Conservation (phyloP, 2,329 filamentous ascomycete species). For the Aspergillus jensenii region DNA sequence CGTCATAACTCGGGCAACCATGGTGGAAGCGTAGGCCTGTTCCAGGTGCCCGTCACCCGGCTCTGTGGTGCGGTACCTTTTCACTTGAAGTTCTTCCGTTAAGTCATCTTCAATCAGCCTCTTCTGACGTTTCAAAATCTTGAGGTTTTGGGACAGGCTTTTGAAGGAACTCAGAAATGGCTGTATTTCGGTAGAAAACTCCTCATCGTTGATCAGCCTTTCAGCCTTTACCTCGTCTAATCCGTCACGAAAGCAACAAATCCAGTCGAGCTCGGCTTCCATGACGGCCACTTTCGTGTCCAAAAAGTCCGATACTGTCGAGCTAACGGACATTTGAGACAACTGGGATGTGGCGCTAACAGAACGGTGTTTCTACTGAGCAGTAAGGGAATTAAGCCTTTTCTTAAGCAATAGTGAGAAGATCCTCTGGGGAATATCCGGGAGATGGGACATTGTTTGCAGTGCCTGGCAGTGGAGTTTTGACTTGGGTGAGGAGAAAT, state of each 20-base stretch:
- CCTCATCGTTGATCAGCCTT: background rate
- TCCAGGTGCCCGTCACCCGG: background rate
- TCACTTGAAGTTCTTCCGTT: background rate
- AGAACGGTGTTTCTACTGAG: too few relatives aligned
- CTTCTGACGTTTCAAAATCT: background rate
- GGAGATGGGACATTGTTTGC: too few relatives aligned
- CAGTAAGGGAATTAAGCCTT: too few relatives aligned
- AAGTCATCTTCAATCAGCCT: background rate
- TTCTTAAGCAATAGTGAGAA: too few relatives aligned
- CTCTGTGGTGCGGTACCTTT: background rate
- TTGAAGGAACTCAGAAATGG: background rate
- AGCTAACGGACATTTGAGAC: background rate
- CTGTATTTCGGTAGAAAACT: background rate
- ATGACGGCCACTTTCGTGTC: background rate
- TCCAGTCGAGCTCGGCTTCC: background rate
- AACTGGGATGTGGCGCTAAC: background rate
- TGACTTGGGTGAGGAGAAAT: too few relatives aligned
- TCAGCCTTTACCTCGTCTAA: background rate
- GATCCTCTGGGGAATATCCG: too few relatives aligned
- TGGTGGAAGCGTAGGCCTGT: background rate
- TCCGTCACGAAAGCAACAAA: background rate
- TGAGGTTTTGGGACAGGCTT: background rate
- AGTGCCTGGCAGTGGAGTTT: too few relatives aligned
- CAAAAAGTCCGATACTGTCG: background rate
- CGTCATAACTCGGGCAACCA: too few relatives aligned